Percentiles rank a stretch among this genome's conserved stretches.
phyloP scores from a whole-genome alignment of 306 rosid species.

The Quercus mongolica region DNA sequence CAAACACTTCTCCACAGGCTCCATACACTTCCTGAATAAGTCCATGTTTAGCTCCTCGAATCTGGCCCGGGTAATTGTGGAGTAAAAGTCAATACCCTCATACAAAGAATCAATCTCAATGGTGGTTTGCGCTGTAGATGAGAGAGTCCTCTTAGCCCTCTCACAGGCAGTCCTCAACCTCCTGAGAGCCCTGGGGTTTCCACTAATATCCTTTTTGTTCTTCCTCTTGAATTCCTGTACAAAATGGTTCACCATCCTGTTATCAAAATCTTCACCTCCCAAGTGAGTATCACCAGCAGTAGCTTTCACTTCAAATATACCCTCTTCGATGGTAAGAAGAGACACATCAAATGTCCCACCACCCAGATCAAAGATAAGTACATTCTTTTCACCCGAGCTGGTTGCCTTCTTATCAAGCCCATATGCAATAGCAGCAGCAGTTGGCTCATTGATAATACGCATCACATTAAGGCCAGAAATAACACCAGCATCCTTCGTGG shows the following conservation, averaged over 20 bases:
- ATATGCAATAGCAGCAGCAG: constrained; percentile 56
- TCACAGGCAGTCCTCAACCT: constrained; percentile 59
- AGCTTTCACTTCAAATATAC: constrained; percentile 50
- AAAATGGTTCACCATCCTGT: constrained; percentile 57
- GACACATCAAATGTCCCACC: constrained; percentile 61
- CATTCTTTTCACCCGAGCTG: constrained; percentile 37
- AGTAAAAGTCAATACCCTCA: constrained; percentile 51
- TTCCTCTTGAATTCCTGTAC: constrained; percentile 56
- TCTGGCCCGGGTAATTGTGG: constrained; percentile 46
- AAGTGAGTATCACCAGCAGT: constrained; percentile 61
- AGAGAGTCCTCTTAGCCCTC: constrained; percentile 57
- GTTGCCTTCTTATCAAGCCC: constrained; percentile 50
- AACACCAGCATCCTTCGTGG: constrained; percentile 53
- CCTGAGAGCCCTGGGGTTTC: constrained; percentile 45
- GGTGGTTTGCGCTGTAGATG: constrained; percentile 47
- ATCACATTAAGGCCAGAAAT: constrained; percentile 51
- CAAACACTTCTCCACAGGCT: constrained; percentile 50
- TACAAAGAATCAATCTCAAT: constrained; percentile 50
- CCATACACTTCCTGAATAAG: constrained; percentile 51
- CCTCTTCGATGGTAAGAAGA: constrained; percentile 49
- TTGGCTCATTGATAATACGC: constrained; percentile 54
- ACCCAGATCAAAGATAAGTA: constrained; percentile 52
- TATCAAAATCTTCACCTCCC: constrained; percentile 63
- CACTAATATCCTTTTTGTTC: constrained; percentile 47
- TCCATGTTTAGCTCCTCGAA: constrained; percentile 61